phyloP scores from a whole-genome alignment of 2,329 filamentous ascomycete genomes.

The Cadophora sp. region DNA sequence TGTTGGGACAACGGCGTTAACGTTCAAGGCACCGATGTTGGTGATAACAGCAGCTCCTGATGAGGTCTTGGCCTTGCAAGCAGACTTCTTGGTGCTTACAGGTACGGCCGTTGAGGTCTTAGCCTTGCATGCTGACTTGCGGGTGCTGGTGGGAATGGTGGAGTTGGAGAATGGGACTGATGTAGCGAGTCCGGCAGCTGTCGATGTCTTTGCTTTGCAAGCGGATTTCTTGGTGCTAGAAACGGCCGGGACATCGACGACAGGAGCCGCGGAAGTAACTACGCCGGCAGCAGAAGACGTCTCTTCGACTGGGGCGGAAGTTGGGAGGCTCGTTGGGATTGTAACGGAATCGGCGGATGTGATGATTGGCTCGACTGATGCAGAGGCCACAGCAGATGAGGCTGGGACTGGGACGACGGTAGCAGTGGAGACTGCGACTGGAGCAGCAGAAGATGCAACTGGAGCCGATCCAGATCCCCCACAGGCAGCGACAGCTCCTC shows the following conservation, averaged over 20 bases:
- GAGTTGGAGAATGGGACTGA: slow-evolving; percentile 15
- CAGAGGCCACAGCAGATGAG: not conserved
- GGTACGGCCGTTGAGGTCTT: not conserved
- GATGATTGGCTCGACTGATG: not conserved
- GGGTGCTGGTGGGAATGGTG: slow-evolving; percentile 5
- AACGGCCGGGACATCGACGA: not conserved
- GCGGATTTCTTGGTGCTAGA: slow-evolving; percentile 2
- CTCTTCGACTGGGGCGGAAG: not conserved
- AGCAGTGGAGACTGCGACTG: not conserved
- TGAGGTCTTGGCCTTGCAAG: slow-evolving; percentile 1
- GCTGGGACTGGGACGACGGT: slow-evolving; percentile 1
- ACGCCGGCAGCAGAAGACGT: slow-evolving; percentile 7
- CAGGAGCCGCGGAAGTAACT: not conserved
- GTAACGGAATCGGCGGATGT: not conserved
- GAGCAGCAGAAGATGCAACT: slow-evolving; percentile 5
- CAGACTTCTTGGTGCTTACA: slow-evolving; percentile 9
- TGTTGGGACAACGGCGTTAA: slow-evolving; percentile 8
- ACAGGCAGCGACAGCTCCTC: slow-evolving; percentile 35
- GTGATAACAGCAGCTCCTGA: slow-evolving; percentile 11
- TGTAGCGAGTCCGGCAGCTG: not conserved
- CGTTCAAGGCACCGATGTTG: not conserved
- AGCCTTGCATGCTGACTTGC: slow-evolving; percentile 18
- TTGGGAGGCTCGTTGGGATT: no score
- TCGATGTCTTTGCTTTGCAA: slow-evolving; percentile 13
- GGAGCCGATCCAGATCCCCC: slow-evolving; percentile 17